Base-by-base conservation (phyloP, 768 basidiomycete species). In the Boletus reticulatus region DNA sequence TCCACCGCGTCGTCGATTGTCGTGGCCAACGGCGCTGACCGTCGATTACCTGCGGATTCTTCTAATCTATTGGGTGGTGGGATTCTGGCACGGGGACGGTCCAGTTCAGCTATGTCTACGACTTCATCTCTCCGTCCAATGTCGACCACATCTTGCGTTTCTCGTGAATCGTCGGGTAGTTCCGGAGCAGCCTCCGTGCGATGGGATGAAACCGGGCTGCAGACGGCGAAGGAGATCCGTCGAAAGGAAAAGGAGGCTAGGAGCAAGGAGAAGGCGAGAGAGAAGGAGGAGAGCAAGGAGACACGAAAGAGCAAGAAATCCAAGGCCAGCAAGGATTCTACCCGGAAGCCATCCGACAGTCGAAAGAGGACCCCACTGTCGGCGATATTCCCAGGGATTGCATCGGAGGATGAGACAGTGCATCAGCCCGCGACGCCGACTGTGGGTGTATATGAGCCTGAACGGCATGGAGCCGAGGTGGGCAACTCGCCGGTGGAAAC, bases 351-450 rank as follows among this genome's bases (percentile, higher is more conserved):
- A 5, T 72, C 73, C 8, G 87, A 87, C 57, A 80, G 76, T 20
- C 73, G 82, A 59, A 77, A 74, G 62, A 73, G 86, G 56, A 81
- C 79, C 9, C 75, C 83, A 0, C 63, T 90, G 31, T 72, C 74
- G 11, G 80, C 84, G 32, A 75, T 92, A 41, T 90, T 90, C 72
- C 81, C 84, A 0, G 78, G 79, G 20, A 57, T 60, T 6, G 45
- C 50, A 2, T 59, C 65, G 16, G 65, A 68, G 12, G 55, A 57
- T 19, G 61, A 47, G 22, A 22, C 12, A 20, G 43, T 44, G 48
- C 46, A 41, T 24, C 48, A 46, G 16, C 56, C 24, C 4, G 36
- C 22, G 4, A 38, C 34, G 4, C 71, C 75, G 3, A 84, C 82
- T 1, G 67, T 68, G 10, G 83, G 84, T 61, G 81, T 79, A 1